Evolutionary conservation across 495 filamentous ascomycete species (phyloP).

Genomic region (Pyrenopolyporus hunteri): DNA sequence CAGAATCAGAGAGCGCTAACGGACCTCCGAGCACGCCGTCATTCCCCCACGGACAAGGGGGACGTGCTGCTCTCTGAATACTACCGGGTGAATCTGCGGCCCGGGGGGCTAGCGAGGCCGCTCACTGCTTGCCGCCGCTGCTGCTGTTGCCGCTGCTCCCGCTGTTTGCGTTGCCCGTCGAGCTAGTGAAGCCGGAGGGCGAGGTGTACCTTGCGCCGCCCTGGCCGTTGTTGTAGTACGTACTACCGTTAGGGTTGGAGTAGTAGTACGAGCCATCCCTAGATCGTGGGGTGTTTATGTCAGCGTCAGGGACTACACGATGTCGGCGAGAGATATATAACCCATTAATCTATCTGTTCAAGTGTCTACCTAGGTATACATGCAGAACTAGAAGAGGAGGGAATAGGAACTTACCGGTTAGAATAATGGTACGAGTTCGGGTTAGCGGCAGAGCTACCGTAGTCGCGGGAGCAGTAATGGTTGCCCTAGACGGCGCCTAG

Average conservation of each 20-base stretch:
- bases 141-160: conserved; percentile 6
- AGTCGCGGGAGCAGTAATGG: conserved; percentile 62
- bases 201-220: conserved; percentile 53
- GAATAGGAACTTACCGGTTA: conserved; percentile 48
- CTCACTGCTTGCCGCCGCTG: conserved; percentile 19
- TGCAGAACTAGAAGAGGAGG: background rate
- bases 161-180: conserved; percentile 34
- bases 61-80: background rate
- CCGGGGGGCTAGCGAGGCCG: background rate
- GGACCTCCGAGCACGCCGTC: too few species aligned
- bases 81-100: too few species aligned
- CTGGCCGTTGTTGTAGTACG: conserved; percentile 53
- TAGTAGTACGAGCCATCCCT: conserved; percentile 66
- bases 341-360: background rate
- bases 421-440: conserved; percentile 64
- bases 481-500: conserved; percentile 49
- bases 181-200: conserved; percentile 39
- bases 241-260: conserved; percentile 60
- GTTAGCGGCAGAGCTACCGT: conserved; percentile 52
- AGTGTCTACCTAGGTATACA: background rate
- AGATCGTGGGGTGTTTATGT: background rate
- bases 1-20: too few species aligned
- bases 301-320: background rate
- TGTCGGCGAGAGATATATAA: too few species aligned
- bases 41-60: background rate